Conservation (phyloP, 345 rosid species). For the Rhodomyrtus tomentosa region DNA sequence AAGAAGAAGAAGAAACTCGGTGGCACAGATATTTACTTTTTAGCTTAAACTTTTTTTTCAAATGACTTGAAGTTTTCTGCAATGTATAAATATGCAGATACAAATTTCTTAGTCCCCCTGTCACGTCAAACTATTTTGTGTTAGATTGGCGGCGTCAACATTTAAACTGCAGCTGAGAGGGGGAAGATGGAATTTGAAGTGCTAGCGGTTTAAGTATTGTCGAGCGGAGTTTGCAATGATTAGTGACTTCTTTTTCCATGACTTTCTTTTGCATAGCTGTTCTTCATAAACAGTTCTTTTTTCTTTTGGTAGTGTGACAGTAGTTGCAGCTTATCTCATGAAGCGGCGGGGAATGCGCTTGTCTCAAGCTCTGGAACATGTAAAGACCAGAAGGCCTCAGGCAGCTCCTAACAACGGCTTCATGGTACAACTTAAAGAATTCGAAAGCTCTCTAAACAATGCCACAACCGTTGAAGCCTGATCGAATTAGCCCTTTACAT, state of each 20-base stretch:
- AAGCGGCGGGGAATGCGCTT: conserved; percentile 48
- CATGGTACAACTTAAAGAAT: conserved; percentile 38
- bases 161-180: not conserved
- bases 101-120: not conserved
- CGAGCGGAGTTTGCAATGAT: not conserved
- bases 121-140: not conserved
- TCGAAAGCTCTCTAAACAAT: conserved; percentile 44
- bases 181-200: not conserved
- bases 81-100: not conserved
- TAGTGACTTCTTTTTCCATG: not conserved
- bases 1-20: not conserved
- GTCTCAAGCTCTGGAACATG: conserved; percentile 46
- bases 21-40: not conserved
- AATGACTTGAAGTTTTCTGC: not conserved
- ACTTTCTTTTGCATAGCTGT: not conserved
- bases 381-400: conserved; percentile 45
- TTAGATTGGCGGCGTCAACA: not conserved
- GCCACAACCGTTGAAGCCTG: not conserved
- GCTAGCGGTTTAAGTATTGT: not conserved
- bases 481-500: not conserved
- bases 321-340: conserved; percentile 72
- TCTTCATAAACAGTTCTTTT: not conserved
- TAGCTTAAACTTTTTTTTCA: not conserved
- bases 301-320: conserved; percentile 36
- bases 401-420: conserved; percentile 68